Conservation (phyloP, 306 rosid genomes). For the Prunus davidiana region DNA sequence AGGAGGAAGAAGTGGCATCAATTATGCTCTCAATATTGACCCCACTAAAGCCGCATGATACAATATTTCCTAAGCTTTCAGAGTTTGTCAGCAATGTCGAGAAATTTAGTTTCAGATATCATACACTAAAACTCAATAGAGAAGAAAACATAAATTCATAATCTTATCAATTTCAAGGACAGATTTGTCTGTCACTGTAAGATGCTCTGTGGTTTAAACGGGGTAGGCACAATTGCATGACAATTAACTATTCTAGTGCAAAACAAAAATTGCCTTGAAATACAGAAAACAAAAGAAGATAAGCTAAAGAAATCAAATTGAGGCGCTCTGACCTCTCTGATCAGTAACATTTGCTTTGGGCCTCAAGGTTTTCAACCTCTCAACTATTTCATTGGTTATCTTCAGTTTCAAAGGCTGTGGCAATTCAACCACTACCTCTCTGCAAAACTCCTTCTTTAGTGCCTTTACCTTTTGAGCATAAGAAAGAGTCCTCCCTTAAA, state of each 20-base stretch:
- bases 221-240: background rate
- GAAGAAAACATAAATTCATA: background rate
- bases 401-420: conserved; percentile 68
- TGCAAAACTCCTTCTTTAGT: conserved; percentile 53
- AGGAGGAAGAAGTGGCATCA: too few relatives aligned
- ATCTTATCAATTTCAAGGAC: background rate
- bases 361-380: conserved; percentile 55
- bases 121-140: background rate
- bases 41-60: too few relatives aligned
- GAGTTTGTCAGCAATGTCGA: background rate
- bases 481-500: background rate
- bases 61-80: background rate
- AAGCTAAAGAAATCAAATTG: background rate
- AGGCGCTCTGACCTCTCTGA: conserved; percentile 59
- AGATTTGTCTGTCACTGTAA: background rate
- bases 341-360: conserved; percentile 33
- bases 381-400: conserved; percentile 60
- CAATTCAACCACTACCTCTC: conserved; percentile 45
- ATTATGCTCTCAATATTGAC: too few relatives aligned
- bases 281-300: background rate
- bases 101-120: background rate
- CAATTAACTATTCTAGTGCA: background rate
- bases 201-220: background rate
- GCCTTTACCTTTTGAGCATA: conserved; percentile 53
- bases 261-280: background rate